These are phyloP conservation scores for Aegilops tauschii DNA, from an alignment of 176 grass and related monocot species.

Conservation along the genomic window DNA sequence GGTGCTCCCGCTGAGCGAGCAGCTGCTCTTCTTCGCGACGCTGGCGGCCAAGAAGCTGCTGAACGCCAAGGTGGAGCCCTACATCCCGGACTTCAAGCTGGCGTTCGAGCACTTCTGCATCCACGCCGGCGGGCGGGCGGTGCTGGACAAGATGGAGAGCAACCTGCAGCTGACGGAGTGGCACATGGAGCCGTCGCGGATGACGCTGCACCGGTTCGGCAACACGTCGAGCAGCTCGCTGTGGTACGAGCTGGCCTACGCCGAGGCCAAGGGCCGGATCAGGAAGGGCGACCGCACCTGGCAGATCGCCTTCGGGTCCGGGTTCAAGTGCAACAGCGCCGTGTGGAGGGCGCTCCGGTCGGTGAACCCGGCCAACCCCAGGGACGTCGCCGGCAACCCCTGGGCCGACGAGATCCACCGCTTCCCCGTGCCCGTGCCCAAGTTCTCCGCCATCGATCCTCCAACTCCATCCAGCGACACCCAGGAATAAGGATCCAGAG, in stretches of 20 bases:
- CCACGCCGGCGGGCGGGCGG: conserved; percentile 53
- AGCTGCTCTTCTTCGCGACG: conserved; percentile 63
- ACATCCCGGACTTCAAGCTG: conserved; percentile 78
- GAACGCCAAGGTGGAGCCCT: conserved; percentile 44
- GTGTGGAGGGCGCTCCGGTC: conserved; percentile 60
- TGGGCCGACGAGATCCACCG: conserved; percentile 47
- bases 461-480: too few species aligned
- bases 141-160: conserved; percentile 65
- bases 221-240: conserved; percentile 76
- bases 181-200: conserved; percentile 78
- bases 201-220: conserved; percentile 67
- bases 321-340: conserved; percentile 78
- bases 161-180: conserved; percentile 45
- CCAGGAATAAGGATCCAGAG: not conserved
- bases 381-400: conserved; percentile 17
- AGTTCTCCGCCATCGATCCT: conserved; percentile 21
- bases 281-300: conserved; percentile 56
- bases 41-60: conserved; percentile 28
- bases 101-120: conserved; percentile 81
- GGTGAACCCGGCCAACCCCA: conserved; percentile 38
- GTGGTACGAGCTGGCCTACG: conserved; percentile 73
- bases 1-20: conserved; percentile 48
- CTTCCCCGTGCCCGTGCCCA: conserved; percentile 47
- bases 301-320: conserved; percentile 65
- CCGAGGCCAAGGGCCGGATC: conserved; percentile 59